phyloP scores from a whole-genome alignment of 169 alveolate species.

The Blepharisma undulans region DNA sequence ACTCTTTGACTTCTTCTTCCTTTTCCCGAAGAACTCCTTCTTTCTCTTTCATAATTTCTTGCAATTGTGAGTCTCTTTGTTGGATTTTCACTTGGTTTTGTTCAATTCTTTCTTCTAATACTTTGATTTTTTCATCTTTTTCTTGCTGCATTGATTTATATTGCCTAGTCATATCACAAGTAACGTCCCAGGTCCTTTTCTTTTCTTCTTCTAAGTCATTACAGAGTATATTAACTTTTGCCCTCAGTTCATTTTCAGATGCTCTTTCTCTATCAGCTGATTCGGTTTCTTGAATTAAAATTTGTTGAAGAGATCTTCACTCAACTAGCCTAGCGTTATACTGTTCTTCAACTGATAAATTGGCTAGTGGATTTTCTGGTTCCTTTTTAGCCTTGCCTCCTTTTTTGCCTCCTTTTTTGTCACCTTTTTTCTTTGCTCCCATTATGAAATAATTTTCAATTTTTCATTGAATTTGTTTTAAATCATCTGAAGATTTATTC shows the following conservation, averaged over 20 bases:
- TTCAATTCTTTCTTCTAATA: slow-evolving; percentile 33
- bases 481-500: too few species aligned
- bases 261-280: slow-evolving; percentile 66
- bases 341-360: slow-evolving; percentile 43
- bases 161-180: slow-evolving; percentile 73
- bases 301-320: slow-evolving; percentile 43
- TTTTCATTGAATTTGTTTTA: too few species aligned
- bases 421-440: slow-evolving; percentile 35
- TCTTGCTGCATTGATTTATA: slow-evolving; percentile 73
- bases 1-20: slow-evolving; percentile 75
- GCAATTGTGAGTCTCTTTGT: slow-evolving; percentile 49
- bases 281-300: slow-evolving; percentile 65
- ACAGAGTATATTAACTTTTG: slow-evolving; percentile 56
- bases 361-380: slow-evolving; percentile 17
- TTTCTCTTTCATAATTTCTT: slow-evolving; percentile 52
- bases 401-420: background rate
- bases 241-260: slow-evolving; percentile 70
- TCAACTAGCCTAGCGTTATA: slow-evolving; percentile 39
- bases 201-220: slow-evolving; percentile 62
- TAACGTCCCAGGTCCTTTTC: slow-evolving; percentile 48
- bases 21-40: slow-evolving; percentile 56
- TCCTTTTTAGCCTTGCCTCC: background rate
- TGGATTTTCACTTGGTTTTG: slow-evolving; percentile 58
- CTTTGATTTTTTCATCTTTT: slow-evolving; percentile 52
- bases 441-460: background rate